phyloP scores from a whole-genome alignment of 129 eudicot genomes.

The Mikania micrantha region DNA sequence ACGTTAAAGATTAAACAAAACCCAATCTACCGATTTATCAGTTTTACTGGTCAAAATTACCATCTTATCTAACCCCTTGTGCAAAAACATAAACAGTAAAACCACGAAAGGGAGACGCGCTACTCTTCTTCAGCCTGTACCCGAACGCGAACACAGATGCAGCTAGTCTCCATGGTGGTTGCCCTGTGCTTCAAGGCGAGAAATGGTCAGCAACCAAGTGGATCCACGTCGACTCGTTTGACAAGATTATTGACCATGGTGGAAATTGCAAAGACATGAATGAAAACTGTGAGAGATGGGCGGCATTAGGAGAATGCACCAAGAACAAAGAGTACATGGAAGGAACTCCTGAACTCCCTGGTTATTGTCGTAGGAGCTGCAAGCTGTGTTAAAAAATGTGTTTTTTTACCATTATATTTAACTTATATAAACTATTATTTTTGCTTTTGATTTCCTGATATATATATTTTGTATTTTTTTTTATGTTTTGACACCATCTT shows the following conservation, averaged over 20 bases:
- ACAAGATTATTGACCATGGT: conserved; percentile 44
- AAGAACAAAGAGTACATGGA: conserved; percentile 79
- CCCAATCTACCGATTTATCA: background rate
- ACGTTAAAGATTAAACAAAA: too few relatives aligned
- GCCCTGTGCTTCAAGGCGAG: conserved; percentile 76
- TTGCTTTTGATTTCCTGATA: conserved; percentile 9
- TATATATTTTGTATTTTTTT: background rate
- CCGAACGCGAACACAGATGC: conserved; percentile 75
- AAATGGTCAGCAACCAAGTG: conserved; percentile 94
- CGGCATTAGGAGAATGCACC: conserved; percentile 81
- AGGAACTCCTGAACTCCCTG: conserved; percentile 67
- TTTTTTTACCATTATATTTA: conserved; percentile 14
- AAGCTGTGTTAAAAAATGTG: conserved; percentile 44
- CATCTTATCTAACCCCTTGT: conserved; percentile 4
- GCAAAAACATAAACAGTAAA: conserved; percentile 44
- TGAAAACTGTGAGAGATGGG: conserved; percentile 77
- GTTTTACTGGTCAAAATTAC: background rate
- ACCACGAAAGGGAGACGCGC: conserved; percentile 93
- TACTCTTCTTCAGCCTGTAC: conserved; percentile 81
- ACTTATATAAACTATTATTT: background rate
- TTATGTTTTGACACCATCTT: background rate
- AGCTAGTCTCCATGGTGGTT: conserved; percentile 73
- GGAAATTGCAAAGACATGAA: conserved; percentile 53
- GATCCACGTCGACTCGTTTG: conserved; percentile 80
- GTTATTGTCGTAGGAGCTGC: conserved; percentile 77